A percentile compares a stretch with the other conserved stretches of the same genome.
phyloP scores from a whole-genome alignment of 768 basidiomycete species.

The Boletus subparvulus region DNA sequence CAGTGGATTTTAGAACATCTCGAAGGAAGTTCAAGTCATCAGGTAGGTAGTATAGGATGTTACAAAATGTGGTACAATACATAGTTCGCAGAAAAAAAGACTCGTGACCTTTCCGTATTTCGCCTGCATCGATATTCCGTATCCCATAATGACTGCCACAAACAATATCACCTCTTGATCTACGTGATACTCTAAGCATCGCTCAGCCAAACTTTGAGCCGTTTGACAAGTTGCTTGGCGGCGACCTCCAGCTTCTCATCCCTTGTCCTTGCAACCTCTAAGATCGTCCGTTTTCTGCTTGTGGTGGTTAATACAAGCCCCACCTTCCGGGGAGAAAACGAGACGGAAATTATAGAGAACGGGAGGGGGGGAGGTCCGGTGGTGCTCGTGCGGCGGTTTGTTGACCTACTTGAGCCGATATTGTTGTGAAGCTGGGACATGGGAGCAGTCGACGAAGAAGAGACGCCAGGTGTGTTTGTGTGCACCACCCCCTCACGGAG shows the following conservation, averaged over 20 bases:
- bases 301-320: constrained; percentile 35
- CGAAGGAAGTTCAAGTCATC: not conserved
- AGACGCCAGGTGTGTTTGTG: not conserved
- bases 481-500: constrained; percentile 38
- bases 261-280: constrained; percentile 48
- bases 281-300: constrained; percentile 50
- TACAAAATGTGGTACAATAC: not conserved
- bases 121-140: not conserved
- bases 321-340: constrained; percentile 41
- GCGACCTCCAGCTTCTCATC: constrained; percentile 58
- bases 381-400: not conserved
- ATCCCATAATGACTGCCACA: not conserved
- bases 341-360: constrained; percentile 39
- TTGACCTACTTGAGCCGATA: constrained; percentile 5
- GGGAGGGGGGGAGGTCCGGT: constrained; percentile 23
- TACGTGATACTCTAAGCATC: constrained; percentile 7
- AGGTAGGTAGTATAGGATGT: not conserved
- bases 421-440: not conserved
- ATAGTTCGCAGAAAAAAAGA: not conserved
- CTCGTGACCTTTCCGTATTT: not conserved
- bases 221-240: constrained; percentile 51
- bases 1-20: no score
- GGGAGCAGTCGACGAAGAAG: constrained; percentile 3
- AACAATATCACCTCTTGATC: not conserved
- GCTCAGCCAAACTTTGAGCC: constrained; percentile 46